phyloP scores from a whole-genome alignment of 768 basidiomycete species.

The Tephrocybe sp. region DNA sequence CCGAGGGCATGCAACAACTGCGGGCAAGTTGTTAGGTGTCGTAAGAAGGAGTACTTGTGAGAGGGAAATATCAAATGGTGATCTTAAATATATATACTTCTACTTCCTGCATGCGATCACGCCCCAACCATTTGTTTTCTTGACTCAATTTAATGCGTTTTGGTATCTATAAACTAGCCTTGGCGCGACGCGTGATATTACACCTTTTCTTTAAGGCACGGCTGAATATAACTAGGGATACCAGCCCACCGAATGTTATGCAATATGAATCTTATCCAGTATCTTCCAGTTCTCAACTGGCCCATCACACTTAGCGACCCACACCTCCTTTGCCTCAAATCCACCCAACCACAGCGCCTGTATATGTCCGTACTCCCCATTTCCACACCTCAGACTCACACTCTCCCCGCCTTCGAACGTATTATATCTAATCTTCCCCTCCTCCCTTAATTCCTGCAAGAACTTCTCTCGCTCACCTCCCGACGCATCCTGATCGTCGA shows the following conservation, averaged over 20 bases:
- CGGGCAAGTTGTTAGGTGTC: conserved; percentile 20
- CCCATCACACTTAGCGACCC: conserved; percentile 61
- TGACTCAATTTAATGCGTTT: too few species aligned
- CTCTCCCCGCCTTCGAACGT: conserved; percentile 2
- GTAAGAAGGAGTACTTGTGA: conserved; percentile 18
- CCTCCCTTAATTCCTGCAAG: conserved; percentile 39
- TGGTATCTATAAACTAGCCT: too few species aligned
- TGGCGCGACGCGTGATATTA: too few species aligned
- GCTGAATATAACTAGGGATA: too few species aligned
- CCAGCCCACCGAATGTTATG: too few species aligned
- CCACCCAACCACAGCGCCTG: conserved; percentile 32
- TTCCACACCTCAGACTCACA: conserved; percentile 33
- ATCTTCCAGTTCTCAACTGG: conserved; percentile 60
- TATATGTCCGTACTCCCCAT: conserved; percentile 17
- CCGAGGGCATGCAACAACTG: conserved; percentile 31
- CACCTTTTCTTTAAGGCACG: too few species aligned
- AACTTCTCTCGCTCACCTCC: conserved; percentile 49
- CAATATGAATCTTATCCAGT: conserved; percentile 31
- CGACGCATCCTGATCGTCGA: conserved; percentile 61
- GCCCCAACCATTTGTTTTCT: too few species aligned
- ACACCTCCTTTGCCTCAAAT: conserved; percentile 51
- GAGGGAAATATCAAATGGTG: too few species aligned
- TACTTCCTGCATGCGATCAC: too few species aligned
- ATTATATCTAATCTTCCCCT: conserved; percentile 28
- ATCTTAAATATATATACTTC: too few species aligned